Conservation (phyloP, 169 alveolate species). For the Babesia sp. region DNA sequence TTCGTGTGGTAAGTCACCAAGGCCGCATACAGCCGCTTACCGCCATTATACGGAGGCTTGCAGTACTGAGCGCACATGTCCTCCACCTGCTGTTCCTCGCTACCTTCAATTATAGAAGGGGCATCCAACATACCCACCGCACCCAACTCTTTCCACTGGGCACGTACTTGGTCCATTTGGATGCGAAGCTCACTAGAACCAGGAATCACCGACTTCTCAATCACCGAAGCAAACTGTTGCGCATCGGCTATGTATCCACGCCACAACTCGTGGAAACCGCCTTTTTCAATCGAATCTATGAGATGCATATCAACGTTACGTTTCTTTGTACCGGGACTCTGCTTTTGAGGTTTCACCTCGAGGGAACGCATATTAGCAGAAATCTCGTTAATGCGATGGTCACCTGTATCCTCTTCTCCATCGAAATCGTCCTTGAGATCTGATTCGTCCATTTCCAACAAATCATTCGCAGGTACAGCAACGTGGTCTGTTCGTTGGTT, state of each 20-base stretch:
- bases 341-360: not conserved
- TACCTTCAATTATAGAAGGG: conserved; percentile 61
- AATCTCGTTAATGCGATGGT: not conserved
- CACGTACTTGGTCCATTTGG: conserved; percentile 40
- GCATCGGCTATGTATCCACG: conserved; percentile 53
- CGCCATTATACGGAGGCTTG: conserved; percentile 57
- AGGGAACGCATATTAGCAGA: conserved; percentile 6
- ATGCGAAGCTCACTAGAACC: conserved; percentile 39
- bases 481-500: conserved; percentile 8
- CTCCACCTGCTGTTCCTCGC: conserved; percentile 68
- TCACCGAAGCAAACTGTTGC: conserved; percentile 29
- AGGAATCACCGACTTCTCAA: conserved; percentile 35
- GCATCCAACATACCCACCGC: conserved; percentile 30
- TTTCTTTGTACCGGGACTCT: not conserved
- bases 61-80: conserved; percentile 68
- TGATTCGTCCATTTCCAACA: conserved; percentile 34
- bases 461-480: not conserved
- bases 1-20: conserved; percentile 72
- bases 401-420: conserved; percentile 20
- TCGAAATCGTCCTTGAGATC: conserved; percentile 17
- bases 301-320: conserved; percentile 40
- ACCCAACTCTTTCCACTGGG: conserved; percentile 28
- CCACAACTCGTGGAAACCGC: conserved; percentile 56
- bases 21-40: conserved; percentile 68
- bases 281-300: conserved; percentile 64